A percentile compares a stretch with the other conserved stretches of the same genome.
Evolutionary conservation across 805 yeast genomes (phyloP).

Genomic region (Barnettozyma siamensis): DNA sequence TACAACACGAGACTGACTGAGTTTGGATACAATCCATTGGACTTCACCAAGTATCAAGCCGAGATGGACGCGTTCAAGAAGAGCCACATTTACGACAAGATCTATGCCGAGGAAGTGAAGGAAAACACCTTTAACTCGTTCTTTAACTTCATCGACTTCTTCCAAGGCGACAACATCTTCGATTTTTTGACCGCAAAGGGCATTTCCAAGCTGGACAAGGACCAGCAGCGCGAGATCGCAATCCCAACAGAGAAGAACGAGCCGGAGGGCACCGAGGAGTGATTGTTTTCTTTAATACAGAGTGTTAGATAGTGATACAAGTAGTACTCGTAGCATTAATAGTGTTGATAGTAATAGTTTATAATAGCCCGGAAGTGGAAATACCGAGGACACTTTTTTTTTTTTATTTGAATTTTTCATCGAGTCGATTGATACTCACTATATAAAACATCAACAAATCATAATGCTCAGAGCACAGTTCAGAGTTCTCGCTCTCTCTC

Average conservation of each 20-base stretch:
- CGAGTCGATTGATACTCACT: background rate
- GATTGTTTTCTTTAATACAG: no score
- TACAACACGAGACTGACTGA: slow-evolving; percentile 67
- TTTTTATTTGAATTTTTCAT: background rate
- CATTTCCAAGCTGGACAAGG: slow-evolving; percentile 23
- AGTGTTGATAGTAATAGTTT: no score
- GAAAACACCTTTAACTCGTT: slow-evolving; percentile 89
- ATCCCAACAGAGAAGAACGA: slow-evolving; percentile 20
- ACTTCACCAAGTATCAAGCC: slow-evolving; percentile 56
- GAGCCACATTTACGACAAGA: slow-evolving; percentile 86
- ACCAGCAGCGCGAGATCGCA: slow-evolving; percentile 17
- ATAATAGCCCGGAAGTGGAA: no score
- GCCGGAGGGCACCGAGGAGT: background rate
- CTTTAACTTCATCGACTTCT: slow-evolving; percentile 84
- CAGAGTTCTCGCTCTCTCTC: background rate
- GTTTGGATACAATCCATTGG: slow-evolving; percentile 72
- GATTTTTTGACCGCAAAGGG: slow-evolving; percentile 39
- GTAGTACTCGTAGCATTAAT: no score
- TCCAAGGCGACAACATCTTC: slow-evolving; percentile 49
- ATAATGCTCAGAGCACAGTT: slow-evolving; percentile 7
- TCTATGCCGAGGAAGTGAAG: slow-evolving; percentile 81
- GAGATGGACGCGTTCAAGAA: slow-evolving; percentile 84
- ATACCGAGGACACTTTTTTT: slow-evolving; percentile 1
- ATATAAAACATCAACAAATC: no score
- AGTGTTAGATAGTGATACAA: background rate